Evolutionary conservation across 352 stramenopile genomes (phyloP), one percentile per base, ranked within the genome.

Genomic region (Phytophthora foliorum): DNA sequence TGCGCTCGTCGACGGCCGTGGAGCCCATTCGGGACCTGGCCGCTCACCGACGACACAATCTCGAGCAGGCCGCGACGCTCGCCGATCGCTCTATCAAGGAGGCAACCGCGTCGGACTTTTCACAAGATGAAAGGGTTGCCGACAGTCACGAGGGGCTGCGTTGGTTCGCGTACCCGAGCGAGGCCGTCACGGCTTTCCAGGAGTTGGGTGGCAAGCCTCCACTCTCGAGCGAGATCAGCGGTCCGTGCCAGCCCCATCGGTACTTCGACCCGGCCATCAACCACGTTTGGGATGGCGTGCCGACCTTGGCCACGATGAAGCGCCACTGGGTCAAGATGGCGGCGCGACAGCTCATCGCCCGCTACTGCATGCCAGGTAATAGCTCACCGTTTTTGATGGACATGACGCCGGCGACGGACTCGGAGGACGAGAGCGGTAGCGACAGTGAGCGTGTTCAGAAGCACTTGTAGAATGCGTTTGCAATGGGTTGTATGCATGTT

Each of bases 111-210:
- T 57, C 54, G 4, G 31, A 57, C 4, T 71, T 71, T 11, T 38
- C 16, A 6, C 56, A 63, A 31, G 29, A 13, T 19, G 63, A 74
- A 34, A 71, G 51, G 50, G 49, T 80, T 1, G 32, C 61, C 9
- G 25, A 66, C 2, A 67, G n/a, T 16, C 29, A 77, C 45, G 72
- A 80, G 27, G 44, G 21, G 16, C 63, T 80, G 42, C 68, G 72
- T n/a, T 80, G 72, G 72, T 80, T 80, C 31, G 68, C 41, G 48
- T 77, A 80, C 34, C 72, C 72, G 22, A 61, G 27, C 13, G 72
- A 80, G 14, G 72, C 63, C 2, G 57, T 80, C 9, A 45, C 21
- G 1, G 57, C 44, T 13, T 73, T 74, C 25, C 54, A 60, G 22
- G 34, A 68, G 4, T 19, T 58, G 21, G 51, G 63, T 11, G 32